Conservation (phyloP, 371 early-diverging fungal species). For the Rhizopus stolonifer region DNA sequence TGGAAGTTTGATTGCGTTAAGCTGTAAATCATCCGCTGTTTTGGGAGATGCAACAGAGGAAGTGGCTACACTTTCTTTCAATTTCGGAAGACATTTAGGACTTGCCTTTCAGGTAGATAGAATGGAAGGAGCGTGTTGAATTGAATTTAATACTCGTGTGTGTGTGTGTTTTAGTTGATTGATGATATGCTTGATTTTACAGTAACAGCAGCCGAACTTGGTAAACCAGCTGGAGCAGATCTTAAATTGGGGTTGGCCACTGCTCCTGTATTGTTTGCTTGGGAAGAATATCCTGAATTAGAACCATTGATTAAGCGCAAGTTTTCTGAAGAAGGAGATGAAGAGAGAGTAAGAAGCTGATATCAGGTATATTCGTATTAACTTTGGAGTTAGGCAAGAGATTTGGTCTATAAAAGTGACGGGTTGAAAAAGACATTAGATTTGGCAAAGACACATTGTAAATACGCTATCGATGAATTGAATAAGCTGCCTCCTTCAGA, state of each 20-base stretch:
- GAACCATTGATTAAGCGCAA: conserved; percentile 84
- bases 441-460: conserved; percentile 59
- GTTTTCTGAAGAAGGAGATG: conserved; percentile 70
- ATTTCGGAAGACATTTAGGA: conserved; percentile 87
- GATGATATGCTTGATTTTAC: conserved; percentile 95
- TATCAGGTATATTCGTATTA: conserved; percentile 1
- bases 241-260: conserved; percentile 88
- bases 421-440: conserved; percentile 65
- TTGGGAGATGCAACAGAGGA: conserved; percentile 73
- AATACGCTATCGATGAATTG: conserved; percentile 60
- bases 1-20: conserved; percentile 87
- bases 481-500: conserved; percentile 64
- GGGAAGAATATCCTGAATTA: conserved; percentile 86
- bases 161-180: conserved; percentile 56
- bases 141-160: background rate
- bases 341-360: conserved; percentile 44
- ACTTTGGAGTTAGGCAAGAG: conserved; percentile 57
- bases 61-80: conserved; percentile 74
- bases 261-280: conserved; percentile 93
- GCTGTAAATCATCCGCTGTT: conserved; percentile 81
- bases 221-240: conserved; percentile 92
- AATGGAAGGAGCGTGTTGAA: background rate
- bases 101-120: conserved; percentile 84
- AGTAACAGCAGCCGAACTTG: conserved; percentile 73
- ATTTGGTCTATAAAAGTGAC: conserved; percentile 67